Conservation (phyloP, 129 eudicot genomes). For the Flaveria trinervia region DNA sequence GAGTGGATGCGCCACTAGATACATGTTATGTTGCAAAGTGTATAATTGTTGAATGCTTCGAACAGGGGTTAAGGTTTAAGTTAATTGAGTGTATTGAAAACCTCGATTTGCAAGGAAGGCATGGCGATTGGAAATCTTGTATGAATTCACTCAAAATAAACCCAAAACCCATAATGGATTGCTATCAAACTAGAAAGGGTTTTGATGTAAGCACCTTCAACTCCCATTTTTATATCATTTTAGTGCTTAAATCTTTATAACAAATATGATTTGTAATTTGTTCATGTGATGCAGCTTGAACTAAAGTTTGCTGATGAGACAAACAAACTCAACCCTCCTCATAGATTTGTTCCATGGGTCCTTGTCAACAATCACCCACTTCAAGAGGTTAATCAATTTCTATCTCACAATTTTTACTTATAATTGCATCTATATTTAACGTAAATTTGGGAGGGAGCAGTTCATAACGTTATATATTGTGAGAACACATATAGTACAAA, state of each 20-base stretch:
- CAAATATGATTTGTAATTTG: constrained; percentile 11
- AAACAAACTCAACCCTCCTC: constrained; percentile 66
- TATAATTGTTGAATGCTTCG: constrained; percentile 14
- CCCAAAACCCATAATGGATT: constrained; percentile 55
- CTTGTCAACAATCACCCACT: constrained; percentile 69
- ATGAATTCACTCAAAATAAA: constrained; percentile 41
- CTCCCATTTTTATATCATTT: not conserved
- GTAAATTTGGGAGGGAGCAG: too few relatives aligned
- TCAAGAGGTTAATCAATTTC: constrained; percentile 44
- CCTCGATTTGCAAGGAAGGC: constrained; percentile 54
- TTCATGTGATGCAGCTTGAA: constrained; percentile 63
- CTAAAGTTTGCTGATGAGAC: constrained; percentile 64
- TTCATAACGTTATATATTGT: too few relatives aligned
- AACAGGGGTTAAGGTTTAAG: constrained; percentile 60
- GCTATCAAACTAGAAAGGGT: constrained; percentile 65
- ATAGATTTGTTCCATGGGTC: constrained; percentile 92
- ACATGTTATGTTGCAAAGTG: not conserved
- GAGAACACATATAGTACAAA: too few relatives aligned
- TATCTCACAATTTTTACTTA: not conserved
- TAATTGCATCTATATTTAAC: too few relatives aligned
- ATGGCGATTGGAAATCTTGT: constrained; percentile 71
- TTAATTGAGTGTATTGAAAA: constrained; percentile 71
- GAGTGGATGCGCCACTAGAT: not conserved
- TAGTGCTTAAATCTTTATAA: too few relatives aligned
- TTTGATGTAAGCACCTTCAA: constrained; percentile 46